Evolutionary conservation across 2,329 filamentous ascomycete genomes (phyloP).

Genomic region (Acrodontium crateriforme): DNA sequence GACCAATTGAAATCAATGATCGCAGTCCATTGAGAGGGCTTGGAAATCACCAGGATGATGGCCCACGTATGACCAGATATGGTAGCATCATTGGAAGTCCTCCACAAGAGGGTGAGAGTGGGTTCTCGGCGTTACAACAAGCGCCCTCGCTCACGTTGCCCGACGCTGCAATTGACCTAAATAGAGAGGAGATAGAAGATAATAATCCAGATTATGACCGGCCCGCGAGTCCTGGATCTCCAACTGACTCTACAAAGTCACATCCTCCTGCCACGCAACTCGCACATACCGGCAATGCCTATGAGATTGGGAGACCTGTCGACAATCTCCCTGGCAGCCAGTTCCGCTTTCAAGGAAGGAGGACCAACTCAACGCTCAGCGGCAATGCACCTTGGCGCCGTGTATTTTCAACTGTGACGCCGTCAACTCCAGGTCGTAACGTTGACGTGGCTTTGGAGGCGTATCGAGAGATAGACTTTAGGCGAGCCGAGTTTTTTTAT

Average conservation of each 20-base stretch:
- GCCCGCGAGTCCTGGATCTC: constrained; percentile 5
- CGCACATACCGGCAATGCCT: constrained; percentile 14
- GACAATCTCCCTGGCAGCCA: constrained; percentile 3
- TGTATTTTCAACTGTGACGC: constrained; percentile 13
- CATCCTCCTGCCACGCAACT: constrained; percentile 10
- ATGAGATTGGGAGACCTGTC: constrained; percentile 9
- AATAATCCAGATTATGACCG: constrained; percentile 6
- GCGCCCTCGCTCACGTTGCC: constrained; percentile 46
- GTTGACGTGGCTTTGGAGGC: constrained; percentile 38
- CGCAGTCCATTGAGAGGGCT: constrained; percentile 14
- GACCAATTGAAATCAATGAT: constrained; percentile 14
- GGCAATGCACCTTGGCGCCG: constrained; percentile 11
- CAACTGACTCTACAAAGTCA: background rate
- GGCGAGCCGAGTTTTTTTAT: constrained; percentile 71
- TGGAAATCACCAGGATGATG: constrained; percentile 3
- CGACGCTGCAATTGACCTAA: constrained; percentile 41
- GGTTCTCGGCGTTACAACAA: constrained; percentile 9
- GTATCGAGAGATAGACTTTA: constrained; percentile 52
- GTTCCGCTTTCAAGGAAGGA: constrained; percentile 1
- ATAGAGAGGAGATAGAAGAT: no score
- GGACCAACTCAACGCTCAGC: constrained; percentile 25
- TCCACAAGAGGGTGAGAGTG: constrained; percentile 15
- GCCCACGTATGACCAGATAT: constrained; percentile 36
- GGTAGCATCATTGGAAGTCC: constrained; percentile 50
- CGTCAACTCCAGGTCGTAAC: constrained; percentile 22